Evolutionary conservation across 495 filamentous ascomycete genomes (phyloP).

Genomic region (Oleoguttula mirabilis): DNA sequence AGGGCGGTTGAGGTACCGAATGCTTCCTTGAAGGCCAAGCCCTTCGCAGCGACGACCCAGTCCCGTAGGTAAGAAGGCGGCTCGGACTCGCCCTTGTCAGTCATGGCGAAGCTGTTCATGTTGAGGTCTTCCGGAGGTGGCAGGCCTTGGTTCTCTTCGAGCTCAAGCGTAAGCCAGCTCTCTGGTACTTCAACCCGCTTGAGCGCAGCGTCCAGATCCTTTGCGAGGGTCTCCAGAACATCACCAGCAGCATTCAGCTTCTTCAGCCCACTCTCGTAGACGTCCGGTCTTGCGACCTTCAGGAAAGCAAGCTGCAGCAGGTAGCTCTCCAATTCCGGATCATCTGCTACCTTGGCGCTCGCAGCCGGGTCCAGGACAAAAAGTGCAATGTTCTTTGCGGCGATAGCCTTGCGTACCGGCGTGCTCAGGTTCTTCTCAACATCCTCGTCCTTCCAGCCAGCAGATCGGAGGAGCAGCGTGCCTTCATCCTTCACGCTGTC

Average conservation of each 20-base stretch:
- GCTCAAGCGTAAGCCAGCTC: slow-evolving; percentile 58
- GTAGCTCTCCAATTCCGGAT: slow-evolving; percentile 41
- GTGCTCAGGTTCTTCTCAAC: slow-evolving; percentile 75
- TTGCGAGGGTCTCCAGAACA: slow-evolving; percentile 46
- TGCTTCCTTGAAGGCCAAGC: slow-evolving; percentile 87
- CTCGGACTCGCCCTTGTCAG: slow-evolving; percentile 65
- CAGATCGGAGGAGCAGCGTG: slow-evolving; percentile 60
- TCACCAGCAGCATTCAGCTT: slow-evolving; percentile 36
- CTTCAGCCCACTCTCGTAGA: slow-evolving; percentile 16
- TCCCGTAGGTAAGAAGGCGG: slow-evolving; percentile 52
- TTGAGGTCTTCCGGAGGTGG: slow-evolving; percentile 50
- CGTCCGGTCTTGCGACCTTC: slow-evolving; percentile 50
- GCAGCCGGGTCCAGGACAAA: slow-evolving; percentile 58
- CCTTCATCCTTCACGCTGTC: slow-evolving; percentile 57
- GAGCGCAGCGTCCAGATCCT: slow-evolving; percentile 57
- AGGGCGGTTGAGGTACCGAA: slow-evolving; percentile 61
- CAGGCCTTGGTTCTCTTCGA: slow-evolving; percentile 37
- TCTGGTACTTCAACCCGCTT: slow-evolving; percentile 63
- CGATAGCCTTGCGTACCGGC: slow-evolving; percentile 51
- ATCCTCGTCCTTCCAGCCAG: slow-evolving; percentile 73
- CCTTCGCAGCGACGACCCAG: slow-evolving; percentile 76
- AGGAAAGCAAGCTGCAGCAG: slow-evolving; percentile 72
- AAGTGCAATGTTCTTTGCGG: slow-evolving; percentile 53
- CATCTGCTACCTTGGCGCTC: slow-evolving; percentile 51
- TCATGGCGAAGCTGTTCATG: slow-evolving; percentile 67